These are phyloP conservation scores for Seminavis robusta DNA, from an alignment of 108 stramenopile genomes.

Conservation along the genomic window DNA sequence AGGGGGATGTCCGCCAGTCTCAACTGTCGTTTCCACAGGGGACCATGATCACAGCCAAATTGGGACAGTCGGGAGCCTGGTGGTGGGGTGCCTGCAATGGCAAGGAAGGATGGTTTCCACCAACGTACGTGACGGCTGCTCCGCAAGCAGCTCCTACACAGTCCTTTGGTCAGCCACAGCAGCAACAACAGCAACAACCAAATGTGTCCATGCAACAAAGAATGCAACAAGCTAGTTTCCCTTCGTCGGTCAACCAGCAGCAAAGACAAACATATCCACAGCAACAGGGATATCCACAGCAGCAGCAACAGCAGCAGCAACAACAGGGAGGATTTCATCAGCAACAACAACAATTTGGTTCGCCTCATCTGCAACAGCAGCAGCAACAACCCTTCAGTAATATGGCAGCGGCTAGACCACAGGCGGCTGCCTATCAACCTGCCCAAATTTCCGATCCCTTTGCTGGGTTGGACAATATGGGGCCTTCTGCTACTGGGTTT, in stretches of 20 bases:
- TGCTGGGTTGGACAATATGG: conserved; percentile 66
- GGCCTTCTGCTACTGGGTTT: neutral
- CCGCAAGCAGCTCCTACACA: conserved; percentile 13
- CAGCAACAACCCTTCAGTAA: conserved; percentile 11
- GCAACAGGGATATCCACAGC: conserved; percentile 9
- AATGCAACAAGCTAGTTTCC: conserved; percentile 57
- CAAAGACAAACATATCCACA: conserved; percentile 9
- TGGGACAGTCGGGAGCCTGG: conserved; percentile 75
- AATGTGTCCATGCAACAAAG: conserved; percentile 52
- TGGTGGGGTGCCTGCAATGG: conserved; percentile 80
- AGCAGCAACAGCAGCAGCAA: conserved; percentile 25
- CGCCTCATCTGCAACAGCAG: conserved; percentile 7
- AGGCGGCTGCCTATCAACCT: conserved; percentile 36
- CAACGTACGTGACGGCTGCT: conserved; percentile 58
- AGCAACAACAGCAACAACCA: conserved; percentile 25
- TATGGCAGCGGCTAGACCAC: conserved; percentile 9
- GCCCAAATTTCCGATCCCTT: conserved; percentile 69
- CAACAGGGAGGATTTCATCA: conserved; percentile 10
- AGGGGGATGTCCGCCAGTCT: conserved; percentile 62
- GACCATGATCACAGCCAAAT: conserved; percentile 50
- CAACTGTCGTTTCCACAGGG: conserved; percentile 74
- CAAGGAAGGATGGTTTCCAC: conserved; percentile 84
- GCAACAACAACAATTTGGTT: conserved; percentile 20
- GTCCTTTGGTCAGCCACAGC: conserved; percentile 6
- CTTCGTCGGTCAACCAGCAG: conserved; percentile 45